Base-by-base conservation (phyloP, 2,329 filamentous ascomycete genomes). In the Plenodomus biglobosus region DNA sequence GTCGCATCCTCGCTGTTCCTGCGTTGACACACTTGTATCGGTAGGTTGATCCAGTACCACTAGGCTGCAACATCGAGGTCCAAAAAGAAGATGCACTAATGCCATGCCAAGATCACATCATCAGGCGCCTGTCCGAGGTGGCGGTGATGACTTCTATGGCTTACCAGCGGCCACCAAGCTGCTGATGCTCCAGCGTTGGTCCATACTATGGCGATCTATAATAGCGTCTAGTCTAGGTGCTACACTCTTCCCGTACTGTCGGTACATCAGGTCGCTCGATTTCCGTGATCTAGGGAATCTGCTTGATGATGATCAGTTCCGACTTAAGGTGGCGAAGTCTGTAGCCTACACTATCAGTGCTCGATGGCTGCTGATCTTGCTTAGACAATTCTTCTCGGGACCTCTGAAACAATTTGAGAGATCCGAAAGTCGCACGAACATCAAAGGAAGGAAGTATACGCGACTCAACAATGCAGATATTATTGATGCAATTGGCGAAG, bases 191-290 rank as follows among this genome's bases (percentile, higher is more conserved):
- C 76, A 76, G 44, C 80, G 80, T 69, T 85, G 83, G 80, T 81
- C 83, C 1, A 76, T 81, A 6, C 68, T 88, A 40, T 90, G 87
- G 87, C 80, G 81, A 42, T 85, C 85, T 2, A 81, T 90, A 55
- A 80, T 87, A 48, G 73, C 84, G 7, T 90, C 86, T 8, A 83
- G 83, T 48, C 70, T 85, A 37, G 81, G 78, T 19, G 71, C 75
- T 54, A 88, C 86, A 0, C 72, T 82, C 16, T 86, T 84, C 53
- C 85, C 86, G 0, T 91, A 91, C 64, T 87, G 82, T 59, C 65
- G 81, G 32, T 88, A 87, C 68, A 80, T 90, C 46, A 82, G 80
- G 46, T 76, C 78, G 20, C 74, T 90, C 32, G 82, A 86, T 55
- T 76, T 90, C 8, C 76, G 82, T 44, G 82, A 86, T 61, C 75